A percentile compares a stretch with the other conserved stretches of the same genome.
Evolutionary conservation across 2,329 filamentous ascomycete species (phyloP).

Genomic region (Sclerotinia minor): DNA sequence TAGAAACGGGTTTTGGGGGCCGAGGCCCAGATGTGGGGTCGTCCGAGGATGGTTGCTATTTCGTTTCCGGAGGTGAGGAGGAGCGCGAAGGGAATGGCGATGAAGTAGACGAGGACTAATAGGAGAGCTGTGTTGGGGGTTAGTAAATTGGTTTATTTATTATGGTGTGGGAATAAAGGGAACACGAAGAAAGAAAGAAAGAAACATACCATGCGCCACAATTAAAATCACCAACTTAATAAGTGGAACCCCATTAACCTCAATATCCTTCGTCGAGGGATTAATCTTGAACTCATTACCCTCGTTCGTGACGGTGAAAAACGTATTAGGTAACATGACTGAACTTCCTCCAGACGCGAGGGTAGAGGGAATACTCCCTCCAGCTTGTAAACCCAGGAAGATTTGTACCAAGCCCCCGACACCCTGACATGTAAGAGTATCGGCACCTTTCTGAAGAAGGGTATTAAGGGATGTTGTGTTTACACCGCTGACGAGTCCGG

Average conservation of each 20-base stretch:
- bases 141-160: background rate
- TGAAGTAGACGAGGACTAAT: slow-evolving; percentile 12
- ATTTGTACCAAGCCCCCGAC: slow-evolving; percentile 4
- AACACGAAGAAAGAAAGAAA: background rate
- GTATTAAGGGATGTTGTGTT: slow-evolving; percentile 16
- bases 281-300: slow-evolving; percentile 14
- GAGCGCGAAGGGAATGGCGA: slow-evolving; percentile 7
- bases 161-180: too few relatives aligned
- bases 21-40: slow-evolving; percentile 12
- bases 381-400: background rate
- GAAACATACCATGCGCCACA: slow-evolving; percentile 19
- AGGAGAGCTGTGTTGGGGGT: background rate
- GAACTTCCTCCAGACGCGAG: background rate
- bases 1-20: slow-evolving; percentile 12
- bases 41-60: slow-evolving; percentile 15
- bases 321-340: background rate
- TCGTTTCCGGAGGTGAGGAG: slow-evolving; percentile 20
- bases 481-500: background rate
- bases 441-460: slow-evolving; percentile 1
- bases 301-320: slow-evolving; percentile 1
- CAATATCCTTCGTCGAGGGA: background rate
- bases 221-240: background rate
- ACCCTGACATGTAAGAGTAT: slow-evolving; percentile 8
- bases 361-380: background rate
- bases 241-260: slow-evolving; percentile 2